These are phyloP conservation scores for Pichia ethanolica DNA, from an alignment of 805 yeast species.

Conservation along the genomic window DNA sequence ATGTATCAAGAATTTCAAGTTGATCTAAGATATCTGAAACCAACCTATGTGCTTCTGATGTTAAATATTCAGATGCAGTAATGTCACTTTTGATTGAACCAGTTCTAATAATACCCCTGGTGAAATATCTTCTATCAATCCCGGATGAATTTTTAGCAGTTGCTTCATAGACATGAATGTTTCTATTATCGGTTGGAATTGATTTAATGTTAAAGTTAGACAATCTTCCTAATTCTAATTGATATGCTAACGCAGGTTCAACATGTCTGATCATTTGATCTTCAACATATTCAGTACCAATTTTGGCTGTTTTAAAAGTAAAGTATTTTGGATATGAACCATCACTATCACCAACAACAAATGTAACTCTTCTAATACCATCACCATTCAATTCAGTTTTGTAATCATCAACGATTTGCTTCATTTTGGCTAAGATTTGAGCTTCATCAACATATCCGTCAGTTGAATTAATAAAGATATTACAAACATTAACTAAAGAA, in stretches of 20 bases:
- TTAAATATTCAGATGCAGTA: slow-evolving; percentile 86
- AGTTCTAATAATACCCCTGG: slow-evolving; percentile 95
- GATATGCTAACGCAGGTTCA: slow-evolving; percentile 97
- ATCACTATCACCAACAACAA: slow-evolving; percentile 73
- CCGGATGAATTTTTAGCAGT: slow-evolving; percentile 83
- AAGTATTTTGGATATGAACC: slow-evolving; percentile 93
- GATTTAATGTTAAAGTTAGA: slow-evolving; percentile 94
- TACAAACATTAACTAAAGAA: slow-evolving; percentile 70
- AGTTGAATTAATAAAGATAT: slow-evolving; percentile 63
- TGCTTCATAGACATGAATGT: slow-evolving; percentile 96
- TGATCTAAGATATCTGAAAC: slow-evolving; percentile 96
- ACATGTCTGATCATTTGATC: slow-evolving; percentile 94
- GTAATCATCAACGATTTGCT: slow-evolving; percentile 57
- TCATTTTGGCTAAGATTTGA: slow-evolving; percentile 55
- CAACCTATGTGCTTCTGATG: slow-evolving; percentile 92
- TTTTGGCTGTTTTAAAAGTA: slow-evolving; percentile 56
- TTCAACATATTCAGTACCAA: slow-evolving; percentile 73
- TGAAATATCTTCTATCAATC: slow-evolving; percentile 90
- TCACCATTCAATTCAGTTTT: slow-evolving; percentile 63
- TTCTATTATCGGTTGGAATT: slow-evolving; percentile 91
- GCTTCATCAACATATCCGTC: slow-evolving; percentile 71
- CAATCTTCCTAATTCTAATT: slow-evolving; percentile 87
- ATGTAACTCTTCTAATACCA: slow-evolving; percentile 86
- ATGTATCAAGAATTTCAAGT: slow-evolving; percentile 86
- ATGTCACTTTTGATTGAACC: slow-evolving; percentile 92